Evolutionary conservation across 441 rosid species (phyloP).

Genomic region (Bruguiera hainesii): DNA sequence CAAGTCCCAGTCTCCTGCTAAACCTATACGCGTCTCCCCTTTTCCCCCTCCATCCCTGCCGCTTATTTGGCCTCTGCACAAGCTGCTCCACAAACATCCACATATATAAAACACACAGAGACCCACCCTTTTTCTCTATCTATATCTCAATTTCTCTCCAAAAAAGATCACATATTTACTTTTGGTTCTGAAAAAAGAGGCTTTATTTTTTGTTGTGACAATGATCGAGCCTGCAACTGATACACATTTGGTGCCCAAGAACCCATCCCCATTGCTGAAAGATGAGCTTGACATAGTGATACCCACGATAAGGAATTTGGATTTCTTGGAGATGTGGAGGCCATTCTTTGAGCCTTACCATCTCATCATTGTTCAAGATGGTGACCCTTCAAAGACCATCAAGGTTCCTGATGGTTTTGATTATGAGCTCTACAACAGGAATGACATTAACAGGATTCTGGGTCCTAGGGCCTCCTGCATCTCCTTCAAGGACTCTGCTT

Average conservation of each 20-base stretch:
- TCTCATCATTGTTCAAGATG: conserved; percentile 93
- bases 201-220: background rate
- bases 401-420: conserved; percentile 85
- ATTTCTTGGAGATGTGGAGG: conserved; percentile 97
- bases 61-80: conserved; percentile 17
- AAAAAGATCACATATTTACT: background rate
- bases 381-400: conserved; percentile 83
- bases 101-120: conserved; percentile 12
- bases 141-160: conserved; percentile 1
- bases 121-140: background rate
- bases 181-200: background rate
- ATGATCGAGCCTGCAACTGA: conserved; percentile 67
- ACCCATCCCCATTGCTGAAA: conserved; percentile 42
- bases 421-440: conserved; percentile 86
- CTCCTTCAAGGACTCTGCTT: conserved; percentile 96
- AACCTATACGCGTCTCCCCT: conserved; percentile 17
- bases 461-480: conserved; percentile 96
- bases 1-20: conserved; percentile 15
- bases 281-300: conserved; percentile 90
- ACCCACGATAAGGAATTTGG: conserved; percentile 87
- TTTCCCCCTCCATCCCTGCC: conserved; percentile 10
- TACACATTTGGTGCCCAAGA: conserved; percentile 24
- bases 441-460: conserved; percentile 75
- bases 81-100: conserved; percentile 1
- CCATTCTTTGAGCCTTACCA: conserved; percentile 93